phyloP scores from a whole-genome alignment of 768 basidiomycete species.

The Lentinus brumalis region DNA sequence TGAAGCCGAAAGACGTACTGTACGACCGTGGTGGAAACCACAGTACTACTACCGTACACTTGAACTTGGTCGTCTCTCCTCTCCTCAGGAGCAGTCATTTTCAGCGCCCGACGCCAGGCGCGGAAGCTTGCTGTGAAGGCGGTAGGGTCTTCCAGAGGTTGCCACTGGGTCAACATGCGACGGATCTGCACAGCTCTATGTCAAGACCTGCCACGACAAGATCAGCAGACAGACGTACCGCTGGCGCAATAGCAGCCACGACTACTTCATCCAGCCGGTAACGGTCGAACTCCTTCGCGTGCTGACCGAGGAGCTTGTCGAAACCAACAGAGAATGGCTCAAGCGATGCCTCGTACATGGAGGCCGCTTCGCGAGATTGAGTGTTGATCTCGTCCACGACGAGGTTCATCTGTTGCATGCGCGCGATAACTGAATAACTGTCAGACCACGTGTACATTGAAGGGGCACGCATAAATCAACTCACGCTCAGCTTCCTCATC shows the following conservation, averaged over 20 bases:
- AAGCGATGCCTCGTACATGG: slow-evolving; percentile 70
- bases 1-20: slow-evolving; percentile 38
- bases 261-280: slow-evolving; percentile 90
- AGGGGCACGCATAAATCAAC: slow-evolving; percentile 27
- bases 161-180: slow-evolving; percentile 74
- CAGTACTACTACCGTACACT: slow-evolving; percentile 53
- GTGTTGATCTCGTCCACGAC: slow-evolving; percentile 71
- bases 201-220: neutral
- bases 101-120: slow-evolving; percentile 69
- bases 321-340: slow-evolving; percentile 75
- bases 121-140: slow-evolving; percentile 65
- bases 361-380: slow-evolving; percentile 64
- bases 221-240: slow-evolving; percentile 39
- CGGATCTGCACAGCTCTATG: slow-evolving; percentile 49
- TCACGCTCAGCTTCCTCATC: slow-evolving; percentile 77
- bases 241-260: slow-evolving; percentile 87
- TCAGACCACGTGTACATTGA: slow-evolving; percentile 8
- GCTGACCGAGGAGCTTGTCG: slow-evolving; percentile 70
- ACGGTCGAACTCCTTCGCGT: slow-evolving; percentile 69
- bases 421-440: slow-evolving; percentile 62
- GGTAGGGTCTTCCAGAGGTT: slow-evolving; percentile 78
- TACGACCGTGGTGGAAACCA: slow-evolving; percentile 31
- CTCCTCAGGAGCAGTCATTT: slow-evolving; percentile 53
- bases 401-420: slow-evolving; percentile 75
- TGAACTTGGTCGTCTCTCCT: slow-evolving; percentile 50